Evolutionary conservation across 176 grass and related monocot genomes (phyloP).

Genomic region (Oryza meyeriana): DNA sequence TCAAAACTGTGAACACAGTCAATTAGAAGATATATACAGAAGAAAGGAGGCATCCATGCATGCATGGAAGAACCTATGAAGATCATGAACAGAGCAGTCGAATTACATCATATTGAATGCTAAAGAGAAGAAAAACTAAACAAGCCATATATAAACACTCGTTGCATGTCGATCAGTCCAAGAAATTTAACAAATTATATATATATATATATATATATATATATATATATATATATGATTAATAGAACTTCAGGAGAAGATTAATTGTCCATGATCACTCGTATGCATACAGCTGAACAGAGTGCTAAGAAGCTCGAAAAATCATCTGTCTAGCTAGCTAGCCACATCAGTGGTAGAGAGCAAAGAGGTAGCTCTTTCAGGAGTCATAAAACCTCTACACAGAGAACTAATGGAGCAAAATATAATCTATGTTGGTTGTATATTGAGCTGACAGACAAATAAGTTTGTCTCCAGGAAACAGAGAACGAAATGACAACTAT

Average conservation of each 20-base stretch:
- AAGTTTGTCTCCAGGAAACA: neutral
- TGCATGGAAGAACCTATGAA: neutral
- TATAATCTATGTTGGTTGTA: neutral
- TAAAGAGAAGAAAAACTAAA: neutral
- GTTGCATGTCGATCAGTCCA: neutral
- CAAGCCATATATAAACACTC: neutral
- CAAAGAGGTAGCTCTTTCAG: neutral
- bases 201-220: neutral
- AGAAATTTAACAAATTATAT: neutral
- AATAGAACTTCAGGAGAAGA: neutral
- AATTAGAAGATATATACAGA: constrained; percentile 11
- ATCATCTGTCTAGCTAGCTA: neutral
- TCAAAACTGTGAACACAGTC: neutral
- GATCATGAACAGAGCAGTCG: constrained; percentile 10
- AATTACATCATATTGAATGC: neutral
- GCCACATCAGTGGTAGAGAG: neutral
- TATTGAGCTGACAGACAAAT: constrained; percentile 3
- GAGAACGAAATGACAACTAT: neutral
- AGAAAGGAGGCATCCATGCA: neutral
- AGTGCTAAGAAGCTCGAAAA: neutral
- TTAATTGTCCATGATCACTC: neutral
- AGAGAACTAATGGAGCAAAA: neutral
- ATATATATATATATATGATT: neutral
- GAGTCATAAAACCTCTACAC: neutral
- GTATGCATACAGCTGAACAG: neutral